Percentiles rank a stretch among this genome's conserved stretches.
These are phyloP conservation scores for Penicillium palitans DNA, from an alignment of 2,329 filamentous ascomycete genomes.

Conservation along the genomic window DNA sequence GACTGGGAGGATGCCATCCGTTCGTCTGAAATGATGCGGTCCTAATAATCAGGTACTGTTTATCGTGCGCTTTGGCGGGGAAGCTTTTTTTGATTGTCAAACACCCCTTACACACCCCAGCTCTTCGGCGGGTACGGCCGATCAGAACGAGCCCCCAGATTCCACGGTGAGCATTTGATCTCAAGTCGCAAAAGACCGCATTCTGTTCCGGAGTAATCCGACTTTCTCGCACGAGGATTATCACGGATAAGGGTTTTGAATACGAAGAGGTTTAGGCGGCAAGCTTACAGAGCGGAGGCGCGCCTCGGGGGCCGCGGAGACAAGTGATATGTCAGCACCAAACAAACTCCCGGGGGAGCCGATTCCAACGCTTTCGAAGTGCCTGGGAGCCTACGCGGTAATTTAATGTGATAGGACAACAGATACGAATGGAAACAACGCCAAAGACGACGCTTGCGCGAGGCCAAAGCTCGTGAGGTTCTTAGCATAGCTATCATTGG, in stretches of 20 bases:
- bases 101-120: slow-evolving; percentile 10
- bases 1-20: slow-evolving; percentile 31
- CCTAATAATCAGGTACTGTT: not conserved
- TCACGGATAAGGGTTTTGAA: slow-evolving; percentile 7
- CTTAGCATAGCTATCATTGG: slow-evolving; percentile 13
- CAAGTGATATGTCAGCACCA: slow-evolving; percentile 25
- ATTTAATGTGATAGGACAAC: not conserved
- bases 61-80: not conserved
- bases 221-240: not conserved
- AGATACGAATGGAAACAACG: slow-evolving; percentile 2
- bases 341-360: not conserved
- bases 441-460: slow-evolving; percentile 1
- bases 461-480: slow-evolving; percentile 18
- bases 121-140: slow-evolving; percentile 12
- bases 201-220: slow-evolving; percentile 12
- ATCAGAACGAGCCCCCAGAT: slow-evolving; percentile 8
- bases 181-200: slow-evolving; percentile 21
- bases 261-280: slow-evolving; percentile 14
- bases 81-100: not conserved
- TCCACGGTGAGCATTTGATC: slow-evolving; percentile 14
- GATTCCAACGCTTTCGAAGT: not conserved
- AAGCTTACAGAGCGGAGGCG: slow-evolving; percentile 7
- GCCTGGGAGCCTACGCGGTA: not conserved
- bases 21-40: slow-evolving; percentile 2
- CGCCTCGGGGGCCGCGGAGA: slow-evolving; percentile 23